Base-by-base conservation (phyloP, 2,329 filamentous ascomycete genomes). In the Penicillium paneum region DNA sequence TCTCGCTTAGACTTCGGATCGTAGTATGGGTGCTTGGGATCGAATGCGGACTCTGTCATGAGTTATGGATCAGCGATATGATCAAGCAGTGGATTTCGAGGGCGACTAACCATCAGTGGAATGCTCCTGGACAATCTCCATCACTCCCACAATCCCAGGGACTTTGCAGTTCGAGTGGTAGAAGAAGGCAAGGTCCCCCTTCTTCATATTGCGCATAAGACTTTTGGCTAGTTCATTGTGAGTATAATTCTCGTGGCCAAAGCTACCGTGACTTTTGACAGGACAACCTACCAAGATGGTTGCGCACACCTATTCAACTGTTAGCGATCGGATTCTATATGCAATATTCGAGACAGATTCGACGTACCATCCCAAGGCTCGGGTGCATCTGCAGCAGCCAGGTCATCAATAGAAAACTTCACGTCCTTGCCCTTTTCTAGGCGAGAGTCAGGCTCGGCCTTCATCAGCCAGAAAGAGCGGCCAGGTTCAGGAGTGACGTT, bases 131-230 rank as follows among this genome's bases (percentile, higher is more conserved):
- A 95, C 91, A 59, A 99, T 89, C 66, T 94, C 89, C 88, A 96
- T 92, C 17, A 87, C 83, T 1, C 92, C 92, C 1, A 87, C 91
- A 44, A 97, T 91, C 2, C 90, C 93, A 0, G 92, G 91, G 24
- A 87, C 83, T 70, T 95, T 96, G 75, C 90, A 94, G 66, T 94
- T 96, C 43, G 90, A 96, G 74, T 97, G 93, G 70, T 97, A 97
- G 77, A 99, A 97, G 76, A 99, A 97, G 26, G 91, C 92, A 31
- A 92, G 80, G 68, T 99, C 94, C 47, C 92, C 92, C 52, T 86
- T 85, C 65, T 90, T 91, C 94, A 99, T 99, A 8, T 85, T 83
- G 29, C 90, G 84, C 76, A 99, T 86, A 70, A 97, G 91, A 67
- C 97, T 97, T 39, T 26, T 90, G 85, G 93, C 93, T 74, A 71